A percentile compares a stretch with the other conserved stretches of the same genome.
Evolutionary conservation across 208 protist genomes (phyloP).

Genomic region (Tetramitus jugosus): DNA sequence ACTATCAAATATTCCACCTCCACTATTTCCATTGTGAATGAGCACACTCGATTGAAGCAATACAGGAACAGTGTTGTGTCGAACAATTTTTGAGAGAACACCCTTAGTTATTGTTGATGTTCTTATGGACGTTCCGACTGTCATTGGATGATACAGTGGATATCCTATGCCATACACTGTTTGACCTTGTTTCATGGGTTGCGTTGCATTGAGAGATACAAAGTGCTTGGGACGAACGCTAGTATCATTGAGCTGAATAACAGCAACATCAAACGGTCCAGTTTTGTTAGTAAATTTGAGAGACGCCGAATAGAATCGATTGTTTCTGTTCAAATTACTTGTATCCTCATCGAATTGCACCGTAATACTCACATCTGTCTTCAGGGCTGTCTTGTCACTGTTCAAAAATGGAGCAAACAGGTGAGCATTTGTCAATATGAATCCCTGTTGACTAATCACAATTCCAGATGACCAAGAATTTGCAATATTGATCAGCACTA

Average conservation of each 20-base stretch:
- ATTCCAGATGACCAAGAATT: slow-evolving; percentile 15
- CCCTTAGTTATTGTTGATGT: slow-evolving; percentile 6
- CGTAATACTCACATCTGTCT: not conserved
- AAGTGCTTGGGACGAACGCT: not conserved
- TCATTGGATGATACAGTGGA: not conserved
- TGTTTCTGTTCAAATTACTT: not conserved
- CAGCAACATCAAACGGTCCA: slow-evolving; percentile 15
- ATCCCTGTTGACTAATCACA: not conserved
- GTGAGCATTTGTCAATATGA: slow-evolving; percentile 15
- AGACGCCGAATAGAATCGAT: not conserved
- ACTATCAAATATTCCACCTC: not conserved
- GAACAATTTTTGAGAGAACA: not conserved
- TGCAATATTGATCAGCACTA: not conserved
- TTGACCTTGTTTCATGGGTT: not conserved
- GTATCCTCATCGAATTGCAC: not conserved
- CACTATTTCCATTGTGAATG: slow-evolving; percentile 13
- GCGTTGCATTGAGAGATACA: not conserved
- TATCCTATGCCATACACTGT: slow-evolving; percentile 2
- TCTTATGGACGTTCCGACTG: not conserved
- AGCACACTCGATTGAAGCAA: not conserved
- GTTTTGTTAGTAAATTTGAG: not conserved
- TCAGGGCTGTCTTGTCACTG: not conserved
- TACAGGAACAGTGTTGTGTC: not conserved
- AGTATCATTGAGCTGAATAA: not conserved
- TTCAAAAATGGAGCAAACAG: not conserved